A percentile compares a stretch with the other conserved stretches of the same genome.
These are phyloP conservation scores for Amylostereum areolatum DNA, from an alignment of 1,284 basidiomycete genomes.

Conservation along the genomic window DNA sequence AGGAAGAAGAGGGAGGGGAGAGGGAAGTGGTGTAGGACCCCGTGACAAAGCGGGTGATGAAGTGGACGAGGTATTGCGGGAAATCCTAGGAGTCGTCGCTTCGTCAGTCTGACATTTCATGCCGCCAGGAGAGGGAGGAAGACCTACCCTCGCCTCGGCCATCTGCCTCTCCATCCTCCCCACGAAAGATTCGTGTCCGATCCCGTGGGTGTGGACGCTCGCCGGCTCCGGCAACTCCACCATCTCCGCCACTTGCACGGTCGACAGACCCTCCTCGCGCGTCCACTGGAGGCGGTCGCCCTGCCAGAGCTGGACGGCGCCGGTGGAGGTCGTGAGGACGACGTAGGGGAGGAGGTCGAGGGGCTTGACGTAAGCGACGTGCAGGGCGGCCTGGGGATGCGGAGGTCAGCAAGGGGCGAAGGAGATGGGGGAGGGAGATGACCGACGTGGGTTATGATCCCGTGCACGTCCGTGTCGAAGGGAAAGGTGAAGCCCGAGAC, in stretches of 20 bases:
- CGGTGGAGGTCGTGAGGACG: slow-evolving; percentile 70
- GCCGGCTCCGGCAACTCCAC: slow-evolving; percentile 75
- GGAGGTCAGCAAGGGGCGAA: slow-evolving; percentile 8
- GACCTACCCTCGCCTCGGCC: slow-evolving; percentile 52
- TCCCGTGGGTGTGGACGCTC: slow-evolving; percentile 30
- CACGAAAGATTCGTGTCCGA: slow-evolving; percentile 52
- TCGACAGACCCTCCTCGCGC: slow-evolving; percentile 77
- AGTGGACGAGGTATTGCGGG: slow-evolving; percentile 64
- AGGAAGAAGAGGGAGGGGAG: slow-evolving; percentile 5
- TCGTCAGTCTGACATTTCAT: slow-evolving; percentile 1
- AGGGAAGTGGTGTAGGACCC: slow-evolving; percentile 56
- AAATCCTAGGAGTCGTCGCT: slow-evolving; percentile 44
- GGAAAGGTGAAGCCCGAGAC: slow-evolving; percentile 62
- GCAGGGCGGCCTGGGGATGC: slow-evolving; percentile 45
- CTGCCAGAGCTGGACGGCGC: slow-evolving; percentile 75
- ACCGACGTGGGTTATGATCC: slow-evolving; percentile 66
- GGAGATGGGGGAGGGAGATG: slow-evolving; percentile 1
- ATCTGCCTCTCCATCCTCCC: slow-evolving; percentile 57
- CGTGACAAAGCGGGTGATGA: slow-evolving; percentile 67
- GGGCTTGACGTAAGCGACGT: slow-evolving; percentile 39
- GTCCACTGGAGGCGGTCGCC: slow-evolving; percentile 66
- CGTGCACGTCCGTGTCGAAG: slow-evolving; percentile 69
- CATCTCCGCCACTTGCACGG: slow-evolving; percentile 60
- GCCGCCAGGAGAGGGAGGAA: neutral
- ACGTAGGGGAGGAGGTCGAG: slow-evolving; percentile 41